Base-by-base conservation (phyloP, 2,329 filamentous ascomycete genomes). In the Aspergillus brasiliensis region DNA sequence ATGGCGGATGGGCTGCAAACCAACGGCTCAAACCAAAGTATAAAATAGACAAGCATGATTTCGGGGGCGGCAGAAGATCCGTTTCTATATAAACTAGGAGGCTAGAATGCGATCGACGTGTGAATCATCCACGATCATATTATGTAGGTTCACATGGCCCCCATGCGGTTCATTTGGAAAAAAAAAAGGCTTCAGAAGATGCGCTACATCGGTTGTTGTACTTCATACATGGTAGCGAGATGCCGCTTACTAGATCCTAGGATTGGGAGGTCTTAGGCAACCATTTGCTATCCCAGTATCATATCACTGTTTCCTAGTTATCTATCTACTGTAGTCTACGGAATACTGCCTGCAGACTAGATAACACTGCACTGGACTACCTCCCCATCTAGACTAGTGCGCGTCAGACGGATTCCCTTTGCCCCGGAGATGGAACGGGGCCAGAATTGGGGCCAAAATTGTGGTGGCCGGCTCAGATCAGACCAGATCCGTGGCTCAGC, bases 371-470 rank as follows among this genome's bases (percentile, higher is more conserved):
- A 34, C 11, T 1, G 31, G 13, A 34, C 31, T 34, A 23, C 21
- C 17, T 19, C 40, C 40, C 17, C 19, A 23, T 23, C 40, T 11
- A 23, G 40, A 44, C 40, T 44, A 44, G 40, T 19, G 19, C 19
- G 40, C 19, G 19, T 7, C 40, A 21, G 40, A 19, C 21, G 40
- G 10, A 17, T 44, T 11, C 19, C 21, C 44, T 25, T 55, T 40
- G 52, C 52, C 38, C 52, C 23, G 52, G 52, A 40, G 37, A 23
- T 31, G 44, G 52, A 55, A 38, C 37, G 52, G 38, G 52, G 52
- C 52, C 52, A 46, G 52, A 46, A 49, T 28, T 23, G 40, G 40
- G 40, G 40, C 40, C 40, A 44, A 27, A 27, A n/a, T 27, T 21
- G 19, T 47, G 21, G 13, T 25, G 42, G 19, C 44, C 21, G n/a